A percentile compares a stretch with the other conserved stretches of the same genome.
phyloP scores from a whole-genome alignment of 768 basidiomycete genomes.

The Cubamyces lactineus region DNA sequence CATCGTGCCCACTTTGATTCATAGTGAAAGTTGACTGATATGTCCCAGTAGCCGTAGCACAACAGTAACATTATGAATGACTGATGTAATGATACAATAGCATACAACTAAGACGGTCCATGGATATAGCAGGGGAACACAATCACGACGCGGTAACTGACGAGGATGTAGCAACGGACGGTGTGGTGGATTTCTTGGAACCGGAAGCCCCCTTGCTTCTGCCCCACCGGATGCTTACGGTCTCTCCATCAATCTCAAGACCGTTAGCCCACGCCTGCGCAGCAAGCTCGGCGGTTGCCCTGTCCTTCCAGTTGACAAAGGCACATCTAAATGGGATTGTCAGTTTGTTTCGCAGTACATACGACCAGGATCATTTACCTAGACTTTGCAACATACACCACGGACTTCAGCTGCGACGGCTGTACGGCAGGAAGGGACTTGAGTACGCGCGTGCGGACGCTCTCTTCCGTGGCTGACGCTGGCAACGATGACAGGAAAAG shows the following conservation, averaged over 20 bases:
- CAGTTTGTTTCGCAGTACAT: not conserved
- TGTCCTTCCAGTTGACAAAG: slow-evolving; percentile 90
- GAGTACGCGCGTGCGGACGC: slow-evolving; percentile 71
- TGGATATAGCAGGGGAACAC: not conserved
- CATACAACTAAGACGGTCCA: slow-evolving; percentile 2
- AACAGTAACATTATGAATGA: not conserved
- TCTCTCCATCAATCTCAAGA: slow-evolving; percentile 80
- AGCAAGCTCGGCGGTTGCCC: slow-evolving; percentile 81
- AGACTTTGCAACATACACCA: slow-evolving; percentile 85
- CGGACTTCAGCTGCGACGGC: slow-evolving; percentile 72
- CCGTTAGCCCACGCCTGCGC: slow-evolving; percentile 92
- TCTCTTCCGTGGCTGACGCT: slow-evolving; percentile 66
- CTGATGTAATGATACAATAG: slow-evolving; percentile 1
- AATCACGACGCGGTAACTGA: slow-evolving; percentile 3
- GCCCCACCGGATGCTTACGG: slow-evolving; percentile 85
- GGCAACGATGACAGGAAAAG: slow-evolving; percentile 85
- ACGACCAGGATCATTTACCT: slow-evolving; percentile 44
- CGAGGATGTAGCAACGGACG: slow-evolving; percentile 20
- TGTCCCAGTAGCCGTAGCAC: no score
- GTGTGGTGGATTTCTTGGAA: slow-evolving; percentile 18
- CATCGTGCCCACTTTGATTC: no score
- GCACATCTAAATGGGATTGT: slow-evolving; percentile 64
- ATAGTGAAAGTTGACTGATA: no score
- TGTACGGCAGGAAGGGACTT: slow-evolving; percentile 66
- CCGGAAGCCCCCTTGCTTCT: slow-evolving; percentile 60